Conservation (phyloP, 2,329 filamentous ascomycete genomes). For the Colletotrichum orchidophilum region DNA sequence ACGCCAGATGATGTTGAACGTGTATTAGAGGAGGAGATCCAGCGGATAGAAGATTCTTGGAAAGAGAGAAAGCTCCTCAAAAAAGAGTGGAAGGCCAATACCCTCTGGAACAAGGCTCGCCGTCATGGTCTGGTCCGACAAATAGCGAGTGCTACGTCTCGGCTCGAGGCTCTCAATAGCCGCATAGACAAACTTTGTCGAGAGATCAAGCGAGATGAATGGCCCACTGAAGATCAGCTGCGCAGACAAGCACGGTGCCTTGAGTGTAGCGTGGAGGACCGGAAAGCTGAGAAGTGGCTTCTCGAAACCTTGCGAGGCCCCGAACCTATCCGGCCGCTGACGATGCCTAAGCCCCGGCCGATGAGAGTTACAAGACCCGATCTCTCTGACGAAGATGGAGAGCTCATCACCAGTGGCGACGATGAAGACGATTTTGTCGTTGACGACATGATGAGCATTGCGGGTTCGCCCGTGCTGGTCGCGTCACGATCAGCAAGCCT, state of each 20-base stretch:
- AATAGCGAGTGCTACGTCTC: constrained; percentile 53
- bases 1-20: constrained; percentile 56
- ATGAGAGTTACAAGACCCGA: constrained; percentile 33
- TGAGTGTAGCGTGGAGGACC: constrained; percentile 72
- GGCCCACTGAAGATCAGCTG: constrained; percentile 63
- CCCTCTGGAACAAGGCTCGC: constrained; percentile 68
- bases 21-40: constrained; percentile 64
- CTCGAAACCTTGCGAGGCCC: constrained; percentile 56
- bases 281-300: constrained; percentile 62
- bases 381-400: constrained; percentile 52
- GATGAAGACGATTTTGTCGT: constrained; percentile 62
- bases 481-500: background rate
- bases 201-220: constrained; percentile 62
- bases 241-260: constrained; percentile 65
- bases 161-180: constrained; percentile 52
- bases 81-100: constrained; percentile 64
- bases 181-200: constrained; percentile 66
- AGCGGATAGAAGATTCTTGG: constrained; percentile 64
- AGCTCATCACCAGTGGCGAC: constrained; percentile 59
- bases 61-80: constrained; percentile 64
- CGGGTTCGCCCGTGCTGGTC: background rate
- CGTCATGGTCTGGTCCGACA: constrained; percentile 48
- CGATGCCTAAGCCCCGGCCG: constrained; percentile 40
- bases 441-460: constrained; percentile 35
- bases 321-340: constrained; percentile 49